Base-by-base conservation (phyloP, 2,329 filamentous ascomycete species). In the Cytospora piceicola region DNA sequence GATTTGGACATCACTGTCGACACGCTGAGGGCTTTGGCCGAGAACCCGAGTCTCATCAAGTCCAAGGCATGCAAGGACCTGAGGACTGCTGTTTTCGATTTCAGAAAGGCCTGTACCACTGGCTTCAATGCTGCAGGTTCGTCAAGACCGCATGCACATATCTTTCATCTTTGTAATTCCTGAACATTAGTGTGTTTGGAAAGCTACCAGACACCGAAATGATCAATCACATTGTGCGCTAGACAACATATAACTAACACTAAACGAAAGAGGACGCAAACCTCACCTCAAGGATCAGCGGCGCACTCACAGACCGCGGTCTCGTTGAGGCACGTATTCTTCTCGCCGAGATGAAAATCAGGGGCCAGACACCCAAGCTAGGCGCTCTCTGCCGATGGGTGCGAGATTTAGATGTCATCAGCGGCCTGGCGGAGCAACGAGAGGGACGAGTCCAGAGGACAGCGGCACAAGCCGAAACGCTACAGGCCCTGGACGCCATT, bases 331-430 rank as follows among this genome's bases (percentile, higher is more conserved):
- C 88, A 6, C 82, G 82, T 60, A 82, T 91, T 20, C 73, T 90
- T 17, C 81, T 92, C 1, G 84, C 88, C 0, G 89, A 91, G 77
- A 91, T 91, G 89, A 82, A 84, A 34, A 86, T 91, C 22, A 80
- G 88, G n/a, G 78, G 81, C 3, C 83, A 91, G 68, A 82, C 85
- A 22, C 89, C 89, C 0, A 90, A 90, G 70, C 77, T 91, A 0
- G 89, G 89, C 24, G 88, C 89, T 1, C 76, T 91, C 9, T 91
- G 88, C 74, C 85, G 89, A 64, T 92, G 89, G 89, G 89, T 91
- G 5, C 83, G 89, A 65, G 88, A 90, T 72, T 78, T 91, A 30
- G 89, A 91, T 71, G 85, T 90, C 29, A 85, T 90, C 58, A 89
- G 86, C 69, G 88, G 88, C 1, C 76, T 90, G 9, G 86, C 86